Conservation (phyloP, 805 yeast species). For the Dipodascopsis uninucleata region DNA sequence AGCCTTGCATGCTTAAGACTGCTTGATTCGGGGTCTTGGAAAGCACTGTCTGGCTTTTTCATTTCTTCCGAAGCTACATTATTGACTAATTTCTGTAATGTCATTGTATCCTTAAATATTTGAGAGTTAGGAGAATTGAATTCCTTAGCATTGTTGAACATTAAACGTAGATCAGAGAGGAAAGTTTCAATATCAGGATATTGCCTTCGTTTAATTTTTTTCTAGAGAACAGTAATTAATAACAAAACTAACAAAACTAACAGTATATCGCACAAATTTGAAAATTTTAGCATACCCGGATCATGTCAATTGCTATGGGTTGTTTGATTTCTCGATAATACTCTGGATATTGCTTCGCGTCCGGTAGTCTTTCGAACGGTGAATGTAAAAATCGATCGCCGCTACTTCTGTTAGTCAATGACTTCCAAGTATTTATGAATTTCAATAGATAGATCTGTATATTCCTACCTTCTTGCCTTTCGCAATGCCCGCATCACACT, state of each 20-base stretch:
- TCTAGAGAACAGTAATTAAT: slow-evolving; percentile 44
- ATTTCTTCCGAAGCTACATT: slow-evolving; percentile 61
- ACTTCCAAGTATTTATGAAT: neutral
- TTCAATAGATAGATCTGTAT: neutral
- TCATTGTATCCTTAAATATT: slow-evolving; percentile 57
- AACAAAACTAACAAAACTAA: neutral
- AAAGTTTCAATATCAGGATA: slow-evolving; percentile 73
- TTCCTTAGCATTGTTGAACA: slow-evolving; percentile 69
- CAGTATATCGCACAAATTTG: too few species aligned
- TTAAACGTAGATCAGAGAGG: slow-evolving; percentile 67
- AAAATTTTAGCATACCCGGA: slow-evolving; percentile 31
- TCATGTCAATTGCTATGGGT: slow-evolving; percentile 58
- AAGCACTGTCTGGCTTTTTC: slow-evolving; percentile 77
- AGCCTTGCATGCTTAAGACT: slow-evolving; percentile 66
- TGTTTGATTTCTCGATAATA: slow-evolving; percentile 62
- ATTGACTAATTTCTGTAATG: slow-evolving; percentile 60
- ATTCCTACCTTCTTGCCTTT: slow-evolving; percentile 55
- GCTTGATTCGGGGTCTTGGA: slow-evolving; percentile 41
- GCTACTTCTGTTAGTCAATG: neutral
- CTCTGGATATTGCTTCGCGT: slow-evolving; percentile 75
- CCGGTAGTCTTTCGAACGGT: slow-evolving; percentile 47
- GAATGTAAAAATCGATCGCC: slow-evolving; percentile 11
- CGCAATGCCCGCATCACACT: slow-evolving; percentile 77
- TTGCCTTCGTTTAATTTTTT: slow-evolving; percentile 79
- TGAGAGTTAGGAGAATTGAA: slow-evolving; percentile 58